Conservation (phyloP, 768 basidiomycete species). For the Xanthoconium purpureum region DNA sequence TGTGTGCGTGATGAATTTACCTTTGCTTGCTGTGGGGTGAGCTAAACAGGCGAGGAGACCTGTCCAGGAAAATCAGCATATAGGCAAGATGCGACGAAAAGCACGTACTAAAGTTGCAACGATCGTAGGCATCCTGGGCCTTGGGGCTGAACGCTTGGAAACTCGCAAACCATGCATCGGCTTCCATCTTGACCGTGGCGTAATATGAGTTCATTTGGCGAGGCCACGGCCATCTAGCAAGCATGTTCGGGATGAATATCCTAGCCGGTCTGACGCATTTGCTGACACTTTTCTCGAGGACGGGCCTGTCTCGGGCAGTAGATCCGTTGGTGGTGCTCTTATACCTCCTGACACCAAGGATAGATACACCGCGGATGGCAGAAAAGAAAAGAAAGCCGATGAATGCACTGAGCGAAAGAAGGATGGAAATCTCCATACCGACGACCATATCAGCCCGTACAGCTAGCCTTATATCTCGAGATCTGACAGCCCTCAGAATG, state of each 20-base stretch:
- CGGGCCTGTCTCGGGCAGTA: neutral
- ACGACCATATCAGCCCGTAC: neutral
- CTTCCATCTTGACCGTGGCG: neutral
- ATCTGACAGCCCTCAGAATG: too few relatives aligned
- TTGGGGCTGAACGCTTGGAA: neutral
- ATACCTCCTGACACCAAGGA: neutral
- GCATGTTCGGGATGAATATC: neutral
- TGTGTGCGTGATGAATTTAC: neutral
- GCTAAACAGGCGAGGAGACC: neutral
- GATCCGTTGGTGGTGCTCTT: neutral
- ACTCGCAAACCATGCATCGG: neutral
- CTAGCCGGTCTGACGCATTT: neutral
- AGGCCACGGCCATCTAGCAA: neutral
- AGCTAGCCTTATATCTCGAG: slow-evolving; percentile 1
- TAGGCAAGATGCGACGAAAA: neutral
- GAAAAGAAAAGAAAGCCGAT: neutral
- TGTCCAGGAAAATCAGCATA: neutral
- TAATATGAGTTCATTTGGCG: neutral
- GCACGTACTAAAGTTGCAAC: neutral
- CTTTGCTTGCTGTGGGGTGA: neutral
- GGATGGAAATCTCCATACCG: neutral
- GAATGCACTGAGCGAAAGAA: neutral
- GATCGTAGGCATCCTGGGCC: neutral
- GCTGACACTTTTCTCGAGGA: too few relatives aligned
- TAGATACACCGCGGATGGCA: neutral